These are phyloP conservation scores for Salix viminalis DNA, from an alignment of 345 rosid species.

Conservation along the genomic window DNA sequence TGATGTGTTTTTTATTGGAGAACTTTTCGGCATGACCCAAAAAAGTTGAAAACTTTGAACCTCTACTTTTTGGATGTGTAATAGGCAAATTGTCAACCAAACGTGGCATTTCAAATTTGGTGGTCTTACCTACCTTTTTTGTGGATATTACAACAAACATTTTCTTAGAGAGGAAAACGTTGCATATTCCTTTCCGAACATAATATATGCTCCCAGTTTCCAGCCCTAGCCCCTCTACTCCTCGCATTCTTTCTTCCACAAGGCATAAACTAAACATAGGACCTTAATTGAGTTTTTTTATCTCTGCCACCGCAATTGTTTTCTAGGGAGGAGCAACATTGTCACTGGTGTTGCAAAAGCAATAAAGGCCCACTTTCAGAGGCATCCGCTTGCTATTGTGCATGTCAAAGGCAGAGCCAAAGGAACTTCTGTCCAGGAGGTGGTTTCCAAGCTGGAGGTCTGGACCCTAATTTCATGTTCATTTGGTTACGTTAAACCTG, in stretches of 20 bases:
- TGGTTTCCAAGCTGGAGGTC: constrained; percentile 77
- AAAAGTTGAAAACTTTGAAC: too few species aligned
- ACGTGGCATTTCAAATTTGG: too few species aligned
- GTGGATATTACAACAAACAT: neutral
- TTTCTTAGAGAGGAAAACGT: neutral
- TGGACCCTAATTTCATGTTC: constrained; percentile 2
- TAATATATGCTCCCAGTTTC: neutral
- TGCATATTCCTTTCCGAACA: neutral
- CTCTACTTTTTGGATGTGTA: too few species aligned
- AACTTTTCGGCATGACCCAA: too few species aligned
- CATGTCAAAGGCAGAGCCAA: constrained; percentile 88
- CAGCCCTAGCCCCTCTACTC: neutral
- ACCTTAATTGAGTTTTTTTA: constrained; percentile 6
- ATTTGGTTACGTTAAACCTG: neutral
- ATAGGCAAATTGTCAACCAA: too few species aligned
- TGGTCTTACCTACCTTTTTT: neutral
- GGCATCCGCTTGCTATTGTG: constrained; percentile 79
- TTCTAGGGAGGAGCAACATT: constrained; percentile 72
- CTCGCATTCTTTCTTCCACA: neutral
- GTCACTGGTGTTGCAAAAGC: constrained; percentile 73
- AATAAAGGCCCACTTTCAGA: constrained; percentile 65
- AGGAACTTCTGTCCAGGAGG: constrained; percentile 90
- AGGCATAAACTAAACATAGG: neutral
- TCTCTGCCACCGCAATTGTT: neutral
- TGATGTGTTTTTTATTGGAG: too few species aligned